phyloP scores from a whole-genome alignment of 2,329 filamentous ascomycete species.

The Lecanicillium sp. region DNA sequence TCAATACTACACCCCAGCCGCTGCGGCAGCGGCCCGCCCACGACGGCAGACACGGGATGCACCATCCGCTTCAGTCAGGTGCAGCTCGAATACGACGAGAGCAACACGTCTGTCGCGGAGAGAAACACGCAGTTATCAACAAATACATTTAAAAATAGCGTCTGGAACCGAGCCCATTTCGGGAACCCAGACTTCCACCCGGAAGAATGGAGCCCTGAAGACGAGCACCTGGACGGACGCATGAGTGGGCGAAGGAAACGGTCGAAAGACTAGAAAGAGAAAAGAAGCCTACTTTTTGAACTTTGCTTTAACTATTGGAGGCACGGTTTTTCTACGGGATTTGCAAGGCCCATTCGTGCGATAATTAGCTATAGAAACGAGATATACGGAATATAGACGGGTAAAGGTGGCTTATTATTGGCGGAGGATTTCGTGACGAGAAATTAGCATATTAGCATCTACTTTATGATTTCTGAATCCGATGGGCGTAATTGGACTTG shows the following conservation, averaged over 20 bases:
- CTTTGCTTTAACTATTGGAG: not conserved
- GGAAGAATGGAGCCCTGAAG: constrained; percentile 35
- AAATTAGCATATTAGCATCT: too few species aligned
- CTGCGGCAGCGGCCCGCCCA: not conserved
- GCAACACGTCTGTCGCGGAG: constrained; percentile 34
- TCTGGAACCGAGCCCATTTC: constrained; percentile 60
- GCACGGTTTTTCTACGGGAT: too few species aligned
- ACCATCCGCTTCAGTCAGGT: constrained; percentile 42
- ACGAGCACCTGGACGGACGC: constrained; percentile 25
- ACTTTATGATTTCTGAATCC: too few species aligned
- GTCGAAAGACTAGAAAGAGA: constrained; percentile 15
- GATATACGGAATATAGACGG: too few species aligned
- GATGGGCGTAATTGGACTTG: too few species aligned
- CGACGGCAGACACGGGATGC: constrained; percentile 14
- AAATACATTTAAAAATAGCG: constrained; percentile 56
- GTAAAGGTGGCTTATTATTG: too few species aligned
- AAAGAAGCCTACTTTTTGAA: constrained; percentile 12
- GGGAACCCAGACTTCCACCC: constrained; percentile 50
- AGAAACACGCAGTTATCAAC: constrained; percentile 42
- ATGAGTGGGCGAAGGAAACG: constrained; percentile 9
- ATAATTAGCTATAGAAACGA: too few species aligned
- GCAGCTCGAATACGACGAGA: constrained; percentile 40
- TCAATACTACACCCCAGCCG: not conserved
- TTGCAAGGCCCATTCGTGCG: too few species aligned
- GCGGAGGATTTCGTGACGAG: too few species aligned